Evolutionary conservation across 2,329 filamentous ascomycete genomes (phyloP), one percentile per base, ranked within the genome.

Genomic region (Cercospora sp.): DNA sequence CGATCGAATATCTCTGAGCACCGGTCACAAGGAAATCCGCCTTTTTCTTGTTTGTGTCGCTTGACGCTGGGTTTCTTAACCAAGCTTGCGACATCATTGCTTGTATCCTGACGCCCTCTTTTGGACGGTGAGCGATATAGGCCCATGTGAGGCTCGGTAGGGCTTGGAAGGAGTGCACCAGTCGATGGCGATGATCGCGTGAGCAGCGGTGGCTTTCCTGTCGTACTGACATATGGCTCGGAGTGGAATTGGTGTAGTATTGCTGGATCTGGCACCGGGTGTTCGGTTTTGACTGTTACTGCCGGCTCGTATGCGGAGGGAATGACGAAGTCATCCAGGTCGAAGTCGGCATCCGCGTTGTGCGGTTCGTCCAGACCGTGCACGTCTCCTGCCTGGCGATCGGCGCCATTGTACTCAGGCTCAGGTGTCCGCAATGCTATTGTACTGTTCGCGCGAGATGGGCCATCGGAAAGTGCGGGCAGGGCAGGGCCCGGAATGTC

Each of bases 21-120:
- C 18, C 18, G 18, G 18, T 21, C 18, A 16, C 68, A 70, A 2
- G 68, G 66, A 32, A 58, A 70, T 32, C 68, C 68, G 26, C 21
- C 45, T 18, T 61, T 45, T 6, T 57, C 26, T 21, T 61, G 63
- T 40, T 68, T 68, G 2, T 53, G 40, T 1, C 68, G 60, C 13
- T 66, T 60, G 3, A 7, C 10, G 16, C 10, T 12, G 28, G 32
- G 13, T 21, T 21, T 21, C 18, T 21, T 21, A 21, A 21, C 18
- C 18, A 21, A 21, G 18, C 18, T 21, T 21, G 18, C 18, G 18
- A 21, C 18, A 21, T 21, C 18, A 21, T 21, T 21, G 18, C 18
- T 21, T 21, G 18, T 21, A 21, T 21, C 18, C 18, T 21, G 18
- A 21, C 18, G 18, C 18, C 18, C 18, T 21, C 18, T 21, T 21